A percentile compares a stretch with the other conserved stretches of the same genome.
Conservation (phyloP, 495 filamentous ascomycete species). For the Hypoxylon trugodes region DNA sequence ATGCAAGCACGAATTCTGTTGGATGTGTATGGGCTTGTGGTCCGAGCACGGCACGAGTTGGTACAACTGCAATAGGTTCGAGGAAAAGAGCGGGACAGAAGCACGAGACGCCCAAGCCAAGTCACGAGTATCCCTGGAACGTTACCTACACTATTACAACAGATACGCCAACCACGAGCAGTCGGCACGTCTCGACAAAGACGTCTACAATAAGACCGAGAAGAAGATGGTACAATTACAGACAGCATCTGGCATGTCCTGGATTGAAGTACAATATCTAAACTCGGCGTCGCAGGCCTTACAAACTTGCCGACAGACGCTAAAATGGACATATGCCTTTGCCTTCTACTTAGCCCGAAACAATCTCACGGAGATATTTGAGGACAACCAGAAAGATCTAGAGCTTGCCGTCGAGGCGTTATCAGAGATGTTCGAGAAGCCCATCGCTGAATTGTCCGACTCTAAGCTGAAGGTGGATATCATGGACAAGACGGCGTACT, state of each 20-base stretch:
- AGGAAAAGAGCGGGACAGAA: constrained; percentile 91
- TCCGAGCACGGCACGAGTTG: constrained; percentile 99
- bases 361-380: constrained; percentile 96
- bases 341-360: constrained; percentile 95
- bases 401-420: constrained; percentile 96
- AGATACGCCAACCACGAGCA: constrained; percentile 99
- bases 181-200: constrained; percentile 95
- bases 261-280: constrained; percentile 98
- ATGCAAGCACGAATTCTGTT: constrained; percentile 98
- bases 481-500: constrained; percentile 97
- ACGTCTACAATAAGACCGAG: constrained; percentile 94
- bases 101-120: constrained; percentile 90
- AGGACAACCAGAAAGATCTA: constrained; percentile 97
- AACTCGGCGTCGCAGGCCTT: constrained; percentile 91
- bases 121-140: constrained; percentile 86
- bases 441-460: constrained; percentile 79
- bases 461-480: constrained; percentile 88
- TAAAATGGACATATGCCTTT: constrained; percentile 99
- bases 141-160: constrained; percentile 98
- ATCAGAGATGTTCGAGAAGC: constrained; percentile 98
- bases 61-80: constrained; percentile 98
- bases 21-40: constrained; percentile 99
- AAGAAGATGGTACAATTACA: constrained; percentile 98
- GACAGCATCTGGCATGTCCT: constrained; percentile 91
- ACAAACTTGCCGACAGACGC: constrained; percentile 93